Evolutionary conservation across 768 basidiomycete genomes (phyloP).

Genomic region (Rhizopogon sp.): DNA sequence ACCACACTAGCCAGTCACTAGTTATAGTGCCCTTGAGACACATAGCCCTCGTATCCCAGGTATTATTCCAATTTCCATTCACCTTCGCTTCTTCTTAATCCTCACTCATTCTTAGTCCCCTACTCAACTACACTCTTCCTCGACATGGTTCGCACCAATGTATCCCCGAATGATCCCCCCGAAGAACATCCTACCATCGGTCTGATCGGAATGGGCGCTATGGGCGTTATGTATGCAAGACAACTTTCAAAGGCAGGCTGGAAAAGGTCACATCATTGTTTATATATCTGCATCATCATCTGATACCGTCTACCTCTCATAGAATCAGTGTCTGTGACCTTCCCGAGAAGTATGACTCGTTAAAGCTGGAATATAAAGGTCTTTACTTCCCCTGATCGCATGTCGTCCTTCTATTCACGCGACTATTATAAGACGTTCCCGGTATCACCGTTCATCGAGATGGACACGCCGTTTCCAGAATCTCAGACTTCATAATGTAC

Average conservation of each 20-base stretch:
- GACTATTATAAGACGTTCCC: conserved; percentile 37
- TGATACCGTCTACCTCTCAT: not conserved
- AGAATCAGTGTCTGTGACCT: conserved; percentile 91
- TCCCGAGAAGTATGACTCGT: conserved; percentile 62
- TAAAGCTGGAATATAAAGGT: conserved; percentile 64
- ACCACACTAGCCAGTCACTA: not conserved
- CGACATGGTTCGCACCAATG: conserved; percentile 18
- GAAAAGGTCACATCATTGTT: conserved; percentile 54
- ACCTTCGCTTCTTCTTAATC: not conserved
- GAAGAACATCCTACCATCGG: conserved; percentile 75
- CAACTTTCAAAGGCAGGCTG: conserved; percentile 77
- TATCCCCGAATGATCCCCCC: conserved; percentile 29
- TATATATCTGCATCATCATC: conserved; percentile 3
- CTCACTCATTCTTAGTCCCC: not conserved
- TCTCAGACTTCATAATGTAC: conserved; percentile 92
- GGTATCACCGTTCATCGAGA: conserved; percentile 65
- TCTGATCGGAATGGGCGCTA: conserved; percentile 95
- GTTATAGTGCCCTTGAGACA: too few species aligned
- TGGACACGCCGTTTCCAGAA: conserved; percentile 84
- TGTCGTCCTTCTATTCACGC: conserved; percentile 9
- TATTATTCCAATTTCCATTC: not conserved
- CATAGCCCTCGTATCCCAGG: not conserved
- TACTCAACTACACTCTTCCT: not conserved
- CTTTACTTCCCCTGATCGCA: not conserved
- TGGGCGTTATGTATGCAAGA: conserved; percentile 93